phyloP scores from a whole-genome alignment of 2,329 filamentous ascomycete species.

The Clarireedia homoeocarpa region DNA sequence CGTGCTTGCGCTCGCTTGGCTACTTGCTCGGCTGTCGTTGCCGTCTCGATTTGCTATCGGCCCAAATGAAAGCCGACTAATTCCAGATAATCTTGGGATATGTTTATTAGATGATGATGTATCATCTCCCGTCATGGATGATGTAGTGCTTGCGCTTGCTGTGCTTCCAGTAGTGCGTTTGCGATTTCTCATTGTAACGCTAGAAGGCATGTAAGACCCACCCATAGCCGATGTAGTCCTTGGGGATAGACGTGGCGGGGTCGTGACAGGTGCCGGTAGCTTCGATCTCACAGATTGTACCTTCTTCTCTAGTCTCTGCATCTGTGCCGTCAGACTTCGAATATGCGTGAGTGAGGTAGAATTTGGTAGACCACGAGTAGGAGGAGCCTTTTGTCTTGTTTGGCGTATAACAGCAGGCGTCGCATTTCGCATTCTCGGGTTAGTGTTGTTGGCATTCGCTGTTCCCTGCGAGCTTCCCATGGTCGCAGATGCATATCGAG shows the following conservation, averaged over 20 bases:
- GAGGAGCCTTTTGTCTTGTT: slow-evolving; percentile 35
- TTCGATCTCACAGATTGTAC: slow-evolving; percentile 89
- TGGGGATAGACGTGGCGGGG: slow-evolving; percentile 75
- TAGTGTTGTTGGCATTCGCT: slow-evolving; percentile 13
- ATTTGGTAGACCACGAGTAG: slow-evolving; percentile 37
- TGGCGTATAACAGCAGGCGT: slow-evolving; percentile 32
- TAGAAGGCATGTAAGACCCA: slow-evolving; percentile 41
- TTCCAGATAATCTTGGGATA: slow-evolving; percentile 50
- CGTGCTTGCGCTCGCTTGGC: neutral
- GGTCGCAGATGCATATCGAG: slow-evolving; percentile 18
- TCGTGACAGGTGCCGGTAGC: slow-evolving; percentile 71
- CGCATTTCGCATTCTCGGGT: slow-evolving; percentile 22
- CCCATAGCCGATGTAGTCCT: slow-evolving; percentile 38
- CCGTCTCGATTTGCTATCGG: slow-evolving; percentile 46
- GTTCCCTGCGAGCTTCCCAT: slow-evolving; percentile 22
- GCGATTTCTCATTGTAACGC: slow-evolving; percentile 58
- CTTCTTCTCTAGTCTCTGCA: slow-evolving; percentile 90
- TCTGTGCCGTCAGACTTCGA: slow-evolving; percentile 86
- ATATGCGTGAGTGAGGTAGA: slow-evolving; percentile 83
- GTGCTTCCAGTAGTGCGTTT: slow-evolving; percentile 55
- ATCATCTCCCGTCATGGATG: slow-evolving; percentile 23
- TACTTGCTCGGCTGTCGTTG: slow-evolving; percentile 12
- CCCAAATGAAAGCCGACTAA: slow-evolving; percentile 56
- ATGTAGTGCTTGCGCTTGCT: slow-evolving; percentile 16
- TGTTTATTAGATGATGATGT: slow-evolving; percentile 38